Base-by-base conservation (phyloP, 2,329 filamentous ascomycete species). In the Colletotrichum noveboracense region DNA sequence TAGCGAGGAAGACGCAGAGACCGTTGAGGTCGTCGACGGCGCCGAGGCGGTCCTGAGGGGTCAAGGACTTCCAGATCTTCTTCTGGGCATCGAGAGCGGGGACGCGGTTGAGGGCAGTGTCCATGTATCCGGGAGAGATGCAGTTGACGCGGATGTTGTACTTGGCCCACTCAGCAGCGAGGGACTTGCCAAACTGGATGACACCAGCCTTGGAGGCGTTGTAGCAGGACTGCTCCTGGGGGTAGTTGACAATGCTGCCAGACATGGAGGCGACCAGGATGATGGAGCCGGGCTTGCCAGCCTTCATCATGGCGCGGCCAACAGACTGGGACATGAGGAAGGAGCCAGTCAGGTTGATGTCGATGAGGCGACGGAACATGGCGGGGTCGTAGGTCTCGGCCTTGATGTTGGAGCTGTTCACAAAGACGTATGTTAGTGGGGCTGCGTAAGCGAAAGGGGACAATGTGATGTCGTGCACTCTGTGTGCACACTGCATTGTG, bases 41-140 rank as follows among this genome's bases (percentile, higher is more conserved):
- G 70, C 94, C 94, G 18, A 96, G 89, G 60, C 94, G 91, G 83
- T 90, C 90, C 89, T 95, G 93, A 12, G 94, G 94, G 9, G 94
- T 96, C 77, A 94, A 83, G 48, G 90, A 91, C 80, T 91, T 91
- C 94, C 94, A 96, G 84, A 95, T 94, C 86, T 93, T 93, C 92
- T 95, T 95, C 89, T 95, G 93, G 64, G 93, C 93, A 78, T 96
- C 94, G 24, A 96, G 91, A 52, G 93, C 93, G 26, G 94, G 93
- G 9, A 95, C 93, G 76, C 93, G 92, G 90, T 95, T 96, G 77
- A 95, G 88, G 7, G 93, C 93, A 7, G 94, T 97, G 87, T 96
- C 94, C 93, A 96, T 96, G 88, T 96, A 96, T 34, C 94, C 94
- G 24, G 95, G 94, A 8, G 93, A 95, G 85, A 96, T 95, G 85